These are phyloP conservation scores for Solanum corneliomulleri DNA, from an alignment of 257 asterid genomes.

Conservation along the genomic window DNA sequence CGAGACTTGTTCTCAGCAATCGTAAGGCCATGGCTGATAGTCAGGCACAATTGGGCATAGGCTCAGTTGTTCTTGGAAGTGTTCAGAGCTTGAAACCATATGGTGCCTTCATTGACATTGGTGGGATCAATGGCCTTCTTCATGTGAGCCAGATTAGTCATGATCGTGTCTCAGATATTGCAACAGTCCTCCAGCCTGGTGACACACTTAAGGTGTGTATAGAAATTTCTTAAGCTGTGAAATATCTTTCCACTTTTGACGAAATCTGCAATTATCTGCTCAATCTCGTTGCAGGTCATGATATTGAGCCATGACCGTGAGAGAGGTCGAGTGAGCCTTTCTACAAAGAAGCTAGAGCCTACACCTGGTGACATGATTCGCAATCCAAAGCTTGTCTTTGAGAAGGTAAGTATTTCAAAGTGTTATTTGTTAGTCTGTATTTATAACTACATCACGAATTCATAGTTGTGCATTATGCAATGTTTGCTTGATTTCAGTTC, in stretches of 20 bases:
- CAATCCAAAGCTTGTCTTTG: constrained; percentile 88
- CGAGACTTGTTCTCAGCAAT: constrained; percentile 82
- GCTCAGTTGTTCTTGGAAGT: constrained; percentile 83
- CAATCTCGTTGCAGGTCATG: constrained; percentile 57
- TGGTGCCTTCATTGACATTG: constrained; percentile 96
- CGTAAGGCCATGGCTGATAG: constrained; percentile 97
- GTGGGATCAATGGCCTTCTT: constrained; percentile 89
- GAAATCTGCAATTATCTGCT: constrained; percentile 2
- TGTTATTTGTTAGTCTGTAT: background rate
- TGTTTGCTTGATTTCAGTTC: background rate
- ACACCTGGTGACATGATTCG: constrained; percentile 99
- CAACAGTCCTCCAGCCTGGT: constrained; percentile 91
- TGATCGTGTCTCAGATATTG: constrained; percentile 86
- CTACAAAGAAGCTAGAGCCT: constrained; percentile 96
- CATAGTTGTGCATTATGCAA: background rate
- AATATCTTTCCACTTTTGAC: background rate
- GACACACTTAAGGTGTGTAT: constrained; percentile 72
- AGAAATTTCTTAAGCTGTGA: background rate
- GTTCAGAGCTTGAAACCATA: constrained; percentile 96
- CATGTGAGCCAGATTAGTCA: constrained; percentile 97
- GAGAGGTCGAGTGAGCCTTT: constrained; percentile 93
- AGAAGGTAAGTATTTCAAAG: constrained; percentile 42
- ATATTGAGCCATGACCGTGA: constrained; percentile 97
- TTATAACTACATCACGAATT: background rate
- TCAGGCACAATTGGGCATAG: constrained; percentile 96